Evolutionary conservation across 2,329 filamentous ascomycete species (phyloP), one percentile per base, ranked within the genome.

Genomic region (Nigrograna mackinnonii): DNA sequence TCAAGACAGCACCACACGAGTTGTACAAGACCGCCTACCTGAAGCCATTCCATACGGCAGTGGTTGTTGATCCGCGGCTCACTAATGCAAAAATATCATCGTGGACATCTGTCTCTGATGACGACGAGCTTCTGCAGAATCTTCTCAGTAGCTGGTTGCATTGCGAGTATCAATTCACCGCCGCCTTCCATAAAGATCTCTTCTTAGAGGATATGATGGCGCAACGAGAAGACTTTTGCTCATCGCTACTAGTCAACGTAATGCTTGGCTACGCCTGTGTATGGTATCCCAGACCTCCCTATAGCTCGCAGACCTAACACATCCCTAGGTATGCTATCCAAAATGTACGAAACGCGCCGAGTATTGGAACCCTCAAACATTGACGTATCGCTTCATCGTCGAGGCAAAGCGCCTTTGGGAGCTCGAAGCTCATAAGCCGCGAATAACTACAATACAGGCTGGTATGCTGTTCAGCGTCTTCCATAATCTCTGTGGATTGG

Each of bases 61-160:
- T 44, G 37, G 28, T 57, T 19, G 35, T 53, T 16, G 52, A 57
- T 33, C 44, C 49, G 32, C 35, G 40, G 31, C 41, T 56, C 11
- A 42, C 46, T 11, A 30, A 44, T n/a, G 44, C 45, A n/a, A 44
- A 19, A 17, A 37, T 41, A 17, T 55, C 50, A 13, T 14, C 45
- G 9, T 59, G 55, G 52, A 56, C 55, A 17, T 43, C 34, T 11
- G 46, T 59, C 17, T 48, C 43, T 20, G 26, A 43, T 11, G 48
- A 59, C 12, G 43, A 59, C 24, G 19, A 33, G 13, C 36, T 56
- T 6, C 41, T 59, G 28, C 45, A 50, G 13, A 40, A 35, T 1
- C 36, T 59, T 2, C 42, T 59, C 4, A 43, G 43, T 7, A 17
- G 34, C 6, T 56, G 49, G 22, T 47, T 45, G 4, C 35, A 22